Conservation (phyloP, 495 filamentous ascomycete genomes). For the Pseudevernia furfuracea region DNA sequence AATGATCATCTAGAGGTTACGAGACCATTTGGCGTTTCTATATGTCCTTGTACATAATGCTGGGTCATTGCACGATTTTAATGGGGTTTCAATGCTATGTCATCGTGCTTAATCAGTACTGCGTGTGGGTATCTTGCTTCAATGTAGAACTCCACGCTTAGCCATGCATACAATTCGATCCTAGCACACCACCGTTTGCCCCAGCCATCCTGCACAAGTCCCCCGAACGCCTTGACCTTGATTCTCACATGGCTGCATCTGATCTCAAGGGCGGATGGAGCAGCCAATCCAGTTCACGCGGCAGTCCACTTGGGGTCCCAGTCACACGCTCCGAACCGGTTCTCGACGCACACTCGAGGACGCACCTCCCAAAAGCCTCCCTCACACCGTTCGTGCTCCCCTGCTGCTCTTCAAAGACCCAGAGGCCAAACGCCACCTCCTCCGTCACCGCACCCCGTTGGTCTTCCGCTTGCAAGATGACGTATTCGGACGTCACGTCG, state of each 20-base stretch:
- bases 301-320: not conserved
- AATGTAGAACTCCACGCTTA: constrained; percentile 1
- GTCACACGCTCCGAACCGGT: constrained; percentile 40
- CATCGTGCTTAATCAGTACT: not conserved
- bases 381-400: constrained; percentile 47
- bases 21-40: no score
- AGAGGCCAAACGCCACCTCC: constrained; percentile 47
- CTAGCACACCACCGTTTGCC: not conserved
- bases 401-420: constrained; percentile 55
- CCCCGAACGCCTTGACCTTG: not conserved
- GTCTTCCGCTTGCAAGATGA: constrained; percentile 46
- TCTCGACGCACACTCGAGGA: constrained; percentile 47
- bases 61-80: not conserved
- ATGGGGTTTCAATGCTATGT: not conserved
- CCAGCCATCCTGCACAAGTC: constrained; percentile 7
- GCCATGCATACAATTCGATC: not conserved
- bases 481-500: constrained; percentile 53
- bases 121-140: constrained; percentile 13
- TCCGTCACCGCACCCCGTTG: constrained; percentile 33
- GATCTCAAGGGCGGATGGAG: not conserved
- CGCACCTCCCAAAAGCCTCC: constrained; percentile 43
- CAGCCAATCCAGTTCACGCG: no score
- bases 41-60: not conserved
- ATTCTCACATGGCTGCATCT: not conserved
- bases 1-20: not conserved